phyloP scores from a whole-genome alignment of 176 grass and related monocot species.

The Cenchrus americanus region DNA sequence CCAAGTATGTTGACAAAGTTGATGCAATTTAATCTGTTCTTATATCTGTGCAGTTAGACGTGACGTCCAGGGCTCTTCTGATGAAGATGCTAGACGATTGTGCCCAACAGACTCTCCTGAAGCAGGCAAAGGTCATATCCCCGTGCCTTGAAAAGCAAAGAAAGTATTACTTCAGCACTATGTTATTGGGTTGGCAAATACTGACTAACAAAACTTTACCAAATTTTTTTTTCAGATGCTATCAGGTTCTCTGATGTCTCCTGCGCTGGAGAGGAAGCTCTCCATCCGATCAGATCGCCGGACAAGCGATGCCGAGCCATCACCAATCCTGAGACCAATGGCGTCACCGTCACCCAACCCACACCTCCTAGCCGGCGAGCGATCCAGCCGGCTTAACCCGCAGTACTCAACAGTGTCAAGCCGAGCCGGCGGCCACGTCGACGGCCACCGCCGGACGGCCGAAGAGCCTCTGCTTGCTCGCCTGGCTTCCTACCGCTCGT shows the following conservation, averaged over 20 bases:
- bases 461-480: not conserved
- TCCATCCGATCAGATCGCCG: constrained; percentile 17
- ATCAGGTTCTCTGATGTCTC: constrained; percentile 7
- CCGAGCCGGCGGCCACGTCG: not conserved
- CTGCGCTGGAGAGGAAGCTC: constrained; percentile 34
- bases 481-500: constrained; percentile 28
- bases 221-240: constrained; percentile 45
- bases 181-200: not conserved
- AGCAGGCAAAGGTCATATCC: constrained; percentile 52
- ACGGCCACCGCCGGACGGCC: not conserved
- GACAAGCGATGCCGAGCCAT: not conserved
- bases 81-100: constrained; percentile 67
- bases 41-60: constrained; percentile 56
- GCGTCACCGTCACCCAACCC: not conserved
- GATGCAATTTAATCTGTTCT: not conserved
- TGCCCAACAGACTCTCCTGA: constrained; percentile 47
- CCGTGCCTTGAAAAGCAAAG: too few relatives aligned
- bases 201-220: not conserved
- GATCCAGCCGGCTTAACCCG: constrained; percentile 17
- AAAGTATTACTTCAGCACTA: too few relatives aligned
- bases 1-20: not conserved
- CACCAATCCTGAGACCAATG: not conserved
- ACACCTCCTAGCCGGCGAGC: not conserved
- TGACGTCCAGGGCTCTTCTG: constrained; percentile 53
- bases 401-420: constrained; percentile 24